These are phyloP conservation scores for Eutrema yunnanense DNA, from an alignment of 345 rosid species.

Conservation along the genomic window DNA sequence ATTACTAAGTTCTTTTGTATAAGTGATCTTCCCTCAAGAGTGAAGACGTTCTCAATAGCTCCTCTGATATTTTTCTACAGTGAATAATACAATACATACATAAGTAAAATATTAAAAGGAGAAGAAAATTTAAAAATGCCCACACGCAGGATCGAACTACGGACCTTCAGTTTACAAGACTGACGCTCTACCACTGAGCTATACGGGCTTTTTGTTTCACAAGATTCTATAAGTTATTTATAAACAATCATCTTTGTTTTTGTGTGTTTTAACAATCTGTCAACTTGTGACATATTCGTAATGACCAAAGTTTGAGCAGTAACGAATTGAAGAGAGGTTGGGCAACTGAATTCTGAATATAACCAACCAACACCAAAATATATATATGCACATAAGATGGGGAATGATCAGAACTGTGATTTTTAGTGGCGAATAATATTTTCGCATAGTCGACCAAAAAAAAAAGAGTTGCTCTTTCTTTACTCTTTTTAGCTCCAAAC, in stretches of 20 bases:
- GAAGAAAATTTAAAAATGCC: neutral
- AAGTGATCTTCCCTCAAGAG: no score
- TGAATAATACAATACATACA: neutral
- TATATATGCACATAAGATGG: neutral
- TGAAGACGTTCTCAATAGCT: no score
- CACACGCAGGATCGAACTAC: slow-evolving; percentile 69
- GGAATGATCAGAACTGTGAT: neutral
- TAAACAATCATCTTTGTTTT: no score
- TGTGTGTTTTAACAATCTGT: no score
- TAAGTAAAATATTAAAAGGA: neutral
- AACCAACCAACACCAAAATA: neutral
- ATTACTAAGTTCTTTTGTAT: slow-evolving; percentile 4
- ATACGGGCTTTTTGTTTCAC: slow-evolving; percentile 40
- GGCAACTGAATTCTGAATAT: no score
- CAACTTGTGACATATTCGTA: no score
- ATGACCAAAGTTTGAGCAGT: no score
- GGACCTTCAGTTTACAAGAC: slow-evolving; percentile 84
- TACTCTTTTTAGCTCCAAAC: slow-evolving; percentile 52
- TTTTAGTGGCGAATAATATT: neutral
- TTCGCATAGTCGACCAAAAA: neutral
- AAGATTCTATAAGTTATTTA: no score
- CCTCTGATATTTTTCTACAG: neutral
- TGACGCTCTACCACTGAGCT: slow-evolving; percentile 95
- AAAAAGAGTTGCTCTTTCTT: neutral
- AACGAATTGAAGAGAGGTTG: no score